Conservation (phyloP, 2,329 filamentous ascomycete species). For the Neofusicoccum laricinum region DNA sequence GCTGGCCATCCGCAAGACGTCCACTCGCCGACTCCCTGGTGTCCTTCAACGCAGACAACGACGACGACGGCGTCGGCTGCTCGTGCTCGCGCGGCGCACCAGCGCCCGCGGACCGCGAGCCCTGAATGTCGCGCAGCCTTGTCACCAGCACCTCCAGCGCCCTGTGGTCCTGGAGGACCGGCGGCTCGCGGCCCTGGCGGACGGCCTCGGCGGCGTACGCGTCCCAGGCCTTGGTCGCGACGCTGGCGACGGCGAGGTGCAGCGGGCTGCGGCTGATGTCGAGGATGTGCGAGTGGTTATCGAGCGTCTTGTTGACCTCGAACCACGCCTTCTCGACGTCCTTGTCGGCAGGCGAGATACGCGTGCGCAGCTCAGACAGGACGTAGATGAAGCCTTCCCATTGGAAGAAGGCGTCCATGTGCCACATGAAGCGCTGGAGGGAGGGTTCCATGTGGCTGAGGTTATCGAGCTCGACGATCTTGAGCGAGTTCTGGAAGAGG, state of each 20-base stretch:
- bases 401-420: constrained; percentile 47
- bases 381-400: constrained; percentile 55
- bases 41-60: background rate
- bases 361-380: constrained; percentile 32
- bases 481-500: constrained; percentile 41
- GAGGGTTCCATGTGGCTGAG: constrained; percentile 38
- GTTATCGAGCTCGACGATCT: constrained; percentile 42
- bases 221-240: constrained; percentile 47
- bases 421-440: constrained; percentile 45
- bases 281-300: constrained; percentile 42
- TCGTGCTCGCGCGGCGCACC: background rate
- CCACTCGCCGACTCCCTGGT: background rate
- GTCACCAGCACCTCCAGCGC: constrained; percentile 2
- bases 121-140: background rate
- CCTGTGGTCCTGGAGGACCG: constrained; percentile 25
- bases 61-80: background rate
- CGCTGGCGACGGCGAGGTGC: constrained; percentile 41
- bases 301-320: constrained; percentile 43
- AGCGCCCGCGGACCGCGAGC: background rate
- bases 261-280: constrained; percentile 36
- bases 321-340: constrained; percentile 43
- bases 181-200: constrained; percentile 21
- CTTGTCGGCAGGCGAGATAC: constrained; percentile 23
- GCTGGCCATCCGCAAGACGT: background rate
- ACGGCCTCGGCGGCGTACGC: constrained; percentile 22